A percentile compares a stretch with the other conserved stretches of the same genome.
phyloP scores from a whole-genome alignment of 2,329 filamentous ascomycete species.

The Fusarium solani-melongenae region DNA sequence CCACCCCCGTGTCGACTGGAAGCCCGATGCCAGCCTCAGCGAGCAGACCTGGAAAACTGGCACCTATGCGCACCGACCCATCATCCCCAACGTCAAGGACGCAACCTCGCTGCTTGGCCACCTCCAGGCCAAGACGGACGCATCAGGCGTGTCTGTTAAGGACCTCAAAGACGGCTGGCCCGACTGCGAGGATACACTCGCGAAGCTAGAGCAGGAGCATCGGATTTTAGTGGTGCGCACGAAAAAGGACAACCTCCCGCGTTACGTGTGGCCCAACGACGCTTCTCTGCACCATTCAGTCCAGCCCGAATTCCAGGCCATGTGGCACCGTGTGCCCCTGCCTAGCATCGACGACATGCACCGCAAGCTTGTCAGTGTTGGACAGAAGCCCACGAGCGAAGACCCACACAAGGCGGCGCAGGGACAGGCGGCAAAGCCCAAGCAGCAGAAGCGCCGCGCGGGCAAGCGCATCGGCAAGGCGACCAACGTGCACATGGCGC shows the following conservation, averaged over 20 bases:
- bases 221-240: conserved; percentile 87
- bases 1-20: conserved; percentile 69
- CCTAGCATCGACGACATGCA: conserved; percentile 82
- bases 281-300: conserved; percentile 79
- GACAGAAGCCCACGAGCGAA: conserved; percentile 86
- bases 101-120: conserved; percentile 81
- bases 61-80: conserved; percentile 84
- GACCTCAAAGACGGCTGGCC: conserved; percentile 97
- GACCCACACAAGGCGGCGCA: conserved; percentile 67
- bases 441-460: conserved; percentile 78
- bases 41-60: conserved; percentile 75
- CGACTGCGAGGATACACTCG: conserved; percentile 81
- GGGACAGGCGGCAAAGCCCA: conserved; percentile 64
- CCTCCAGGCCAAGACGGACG: conserved; percentile 84
- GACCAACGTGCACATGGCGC: conserved; percentile 88
- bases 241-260: conserved; percentile 90
- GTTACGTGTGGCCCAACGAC: conserved; percentile 91
- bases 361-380: conserved; percentile 78
- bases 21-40: conserved; percentile 68
- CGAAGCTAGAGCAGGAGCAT: conserved; percentile 80
- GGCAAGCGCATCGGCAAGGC: conserved; percentile 79
- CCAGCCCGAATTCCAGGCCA: conserved; percentile 82
- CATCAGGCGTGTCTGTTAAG: conserved; percentile 83
- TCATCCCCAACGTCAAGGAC: conserved; percentile 82
- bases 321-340: conserved; percentile 85